Base-by-base conservation (phyloP, 1,284 basidiomycete species). In the Sporisorium reilianum region DNA sequence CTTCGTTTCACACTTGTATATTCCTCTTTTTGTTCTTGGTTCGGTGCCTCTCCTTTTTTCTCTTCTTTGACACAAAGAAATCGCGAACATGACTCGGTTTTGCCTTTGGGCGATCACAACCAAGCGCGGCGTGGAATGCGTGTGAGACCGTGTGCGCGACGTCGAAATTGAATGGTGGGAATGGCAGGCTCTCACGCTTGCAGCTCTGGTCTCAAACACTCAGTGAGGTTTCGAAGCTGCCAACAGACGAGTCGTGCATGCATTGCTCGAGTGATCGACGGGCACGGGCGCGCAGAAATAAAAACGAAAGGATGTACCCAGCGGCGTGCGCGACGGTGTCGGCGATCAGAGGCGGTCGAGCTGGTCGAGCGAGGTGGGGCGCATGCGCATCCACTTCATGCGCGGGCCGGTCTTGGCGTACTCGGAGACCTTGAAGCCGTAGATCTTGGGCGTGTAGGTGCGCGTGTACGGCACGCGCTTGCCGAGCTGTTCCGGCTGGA, bases 361-460 rank as follows among this genome's bases (percentile, higher is more conserved):
- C 81, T 96, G 93, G 63, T 90, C 89, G 12, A 91, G 88, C 55
- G 87, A 89, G 80, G 92, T 90, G 18, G 95, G 95, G 64, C 95
- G 87, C 84, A 94, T 86, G 48, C 95, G 88, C 86, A 98, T 86
- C 96, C 96, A 99, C 78, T 92, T 91, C 96, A 99, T 98, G 66
- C 97, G 88, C 14, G 97, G 96, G 1, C 97, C 97, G 77, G 90
- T 92, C 85, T 94, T 92, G 5, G 88, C 88, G 57, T 87, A 77
- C 75, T 89, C 88, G 25, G 86, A 87, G 0, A 89, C 88, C 59
- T 87, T 87, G 85, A 89, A 89, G 0, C 89, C 97, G 81, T 99
- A 99, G 81, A 99, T 97, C 84, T 92, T 90, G 5, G 96, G 93
- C 0, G 91, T 89, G 85, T 99, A 99, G 10, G 98, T 90, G 82